These are phyloP conservation scores for Paraphoma sp. DNA, from an alignment of 2,329 filamentous ascomycete genomes.

Conservation along the genomic window DNA sequence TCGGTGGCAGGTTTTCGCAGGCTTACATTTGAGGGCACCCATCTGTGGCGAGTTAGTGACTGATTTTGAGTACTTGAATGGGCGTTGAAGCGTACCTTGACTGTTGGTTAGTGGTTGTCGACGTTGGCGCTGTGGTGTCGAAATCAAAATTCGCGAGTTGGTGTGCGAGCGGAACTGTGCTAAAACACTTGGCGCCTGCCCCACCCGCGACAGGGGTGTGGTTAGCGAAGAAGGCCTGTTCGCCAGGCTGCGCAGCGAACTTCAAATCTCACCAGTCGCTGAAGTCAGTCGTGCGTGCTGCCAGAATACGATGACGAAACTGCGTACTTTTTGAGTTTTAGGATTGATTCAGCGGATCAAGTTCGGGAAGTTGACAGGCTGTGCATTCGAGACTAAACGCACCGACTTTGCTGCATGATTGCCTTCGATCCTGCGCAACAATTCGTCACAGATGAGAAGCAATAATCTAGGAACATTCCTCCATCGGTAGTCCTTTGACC, in stretches of 20 bases:
- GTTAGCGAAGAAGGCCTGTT: not conserved
- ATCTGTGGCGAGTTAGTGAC: conserved; percentile 64
- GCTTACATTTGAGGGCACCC: conserved; percentile 92
- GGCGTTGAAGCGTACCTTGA: conserved; percentile 36
- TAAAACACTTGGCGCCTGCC: conserved; percentile 17
- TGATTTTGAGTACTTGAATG: conserved; percentile 1
- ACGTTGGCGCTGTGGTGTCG: conserved; percentile 28
- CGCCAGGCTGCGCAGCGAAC: not conserved
- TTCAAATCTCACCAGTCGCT: no score
- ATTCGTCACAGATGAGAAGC: no score
- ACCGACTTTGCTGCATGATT: no score
- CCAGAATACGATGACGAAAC: no score
- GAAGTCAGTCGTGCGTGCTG: no score
- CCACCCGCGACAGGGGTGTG: not conserved
- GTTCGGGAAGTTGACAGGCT: no score
- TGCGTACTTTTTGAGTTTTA: no score
- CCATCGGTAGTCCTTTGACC: conserved; percentile 35
- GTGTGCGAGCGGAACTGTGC: conserved; percentile 21
- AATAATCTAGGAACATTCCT: conserved; percentile 1
- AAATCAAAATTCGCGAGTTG: conserved; percentile 31
- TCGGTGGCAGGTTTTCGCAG: conserved; percentile 1
- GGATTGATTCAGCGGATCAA: no score
- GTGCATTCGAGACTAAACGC: no score
- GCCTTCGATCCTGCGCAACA: no score
- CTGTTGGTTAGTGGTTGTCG: conserved; percentile 45